Conservation (phyloP, 192 early-diverging fungal genomes). For the Coemansia pectinata region DNA sequence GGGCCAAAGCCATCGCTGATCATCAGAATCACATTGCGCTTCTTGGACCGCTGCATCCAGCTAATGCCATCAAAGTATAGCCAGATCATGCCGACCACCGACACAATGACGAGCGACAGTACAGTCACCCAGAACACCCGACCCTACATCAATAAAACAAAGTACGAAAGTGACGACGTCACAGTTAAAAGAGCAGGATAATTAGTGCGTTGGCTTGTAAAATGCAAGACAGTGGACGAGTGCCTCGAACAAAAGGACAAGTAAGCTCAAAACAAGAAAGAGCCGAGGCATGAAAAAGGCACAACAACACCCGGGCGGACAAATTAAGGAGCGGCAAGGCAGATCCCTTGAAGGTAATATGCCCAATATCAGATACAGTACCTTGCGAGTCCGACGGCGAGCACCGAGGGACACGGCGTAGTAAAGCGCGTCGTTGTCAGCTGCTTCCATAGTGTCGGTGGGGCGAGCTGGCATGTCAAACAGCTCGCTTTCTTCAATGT, state of each 20-base stretch:
- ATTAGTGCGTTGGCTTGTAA: neutral
- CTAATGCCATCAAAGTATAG: slow-evolving; percentile 49
- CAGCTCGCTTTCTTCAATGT: slow-evolving; percentile 51
- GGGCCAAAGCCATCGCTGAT: slow-evolving; percentile 96
- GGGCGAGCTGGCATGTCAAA: slow-evolving; percentile 26
- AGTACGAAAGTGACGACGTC: neutral
- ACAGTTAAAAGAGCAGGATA: neutral
- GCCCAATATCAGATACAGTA: slow-evolving; percentile 2
- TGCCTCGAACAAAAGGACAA: neutral
- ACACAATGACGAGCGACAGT: slow-evolving; percentile 33
- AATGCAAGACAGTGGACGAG: neutral
- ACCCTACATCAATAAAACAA: slow-evolving; percentile 21
- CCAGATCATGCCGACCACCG: slow-evolving; percentile 50
- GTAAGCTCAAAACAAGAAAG: neutral
- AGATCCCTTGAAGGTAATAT: neutral
- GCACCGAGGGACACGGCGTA: slow-evolving; percentile 38
- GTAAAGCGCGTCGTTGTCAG: slow-evolving; percentile 49
- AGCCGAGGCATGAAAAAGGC: neutral
- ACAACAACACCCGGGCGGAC: neutral
- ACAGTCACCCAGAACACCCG: slow-evolving; percentile 52
- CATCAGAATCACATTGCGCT: slow-evolving; percentile 89
- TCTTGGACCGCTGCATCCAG: slow-evolving; percentile 56
- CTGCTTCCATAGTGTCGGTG: slow-evolving; percentile 29
- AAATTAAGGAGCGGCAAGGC: neutral
- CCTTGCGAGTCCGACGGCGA: slow-evolving; percentile 40